Conservation (phyloP, 176 grass and related monocot species). For the Oryza longistaminata region DNA sequence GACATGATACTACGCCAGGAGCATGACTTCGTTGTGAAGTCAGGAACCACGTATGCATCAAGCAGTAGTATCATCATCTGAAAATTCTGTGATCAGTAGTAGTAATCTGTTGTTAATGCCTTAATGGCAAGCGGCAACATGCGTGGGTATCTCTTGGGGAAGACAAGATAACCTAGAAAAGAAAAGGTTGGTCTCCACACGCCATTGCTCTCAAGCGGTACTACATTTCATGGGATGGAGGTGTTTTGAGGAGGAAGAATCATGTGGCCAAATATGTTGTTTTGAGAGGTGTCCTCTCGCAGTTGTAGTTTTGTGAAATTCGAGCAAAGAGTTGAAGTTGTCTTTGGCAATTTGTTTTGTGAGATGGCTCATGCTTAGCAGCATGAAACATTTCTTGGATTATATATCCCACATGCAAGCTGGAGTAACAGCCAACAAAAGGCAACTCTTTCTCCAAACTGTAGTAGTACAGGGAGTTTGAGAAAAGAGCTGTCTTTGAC, state of each 20-base stretch:
- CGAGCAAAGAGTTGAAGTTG: not conserved
- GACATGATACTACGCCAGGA: not conserved
- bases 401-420: not conserved
- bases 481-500: not conserved
- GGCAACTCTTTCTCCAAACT: not conserved
- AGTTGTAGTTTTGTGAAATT: not conserved
- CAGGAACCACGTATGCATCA: not conserved
- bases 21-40: not conserved
- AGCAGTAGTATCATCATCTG: not conserved
- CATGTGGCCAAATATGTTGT: not conserved
- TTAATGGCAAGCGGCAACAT: slow-evolving; percentile 1
- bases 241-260: not conserved
- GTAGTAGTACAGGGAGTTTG: not conserved
- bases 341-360: not conserved
- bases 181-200: not conserved
- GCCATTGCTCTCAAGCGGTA: not conserved
- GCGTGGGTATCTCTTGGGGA: not conserved
- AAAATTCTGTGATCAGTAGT: not conserved
- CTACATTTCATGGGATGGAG: not conserved
- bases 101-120: not conserved
- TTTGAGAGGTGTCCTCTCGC: not conserved
- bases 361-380: not conserved
- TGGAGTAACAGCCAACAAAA: not conserved
- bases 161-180: not conserved
- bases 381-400: not conserved